Evolutionary conservation across 352 stramenopile genomes (phyloP), one percentile per base, ranked within the genome.

Genomic region (Nothophytophthora sp.): DNA sequence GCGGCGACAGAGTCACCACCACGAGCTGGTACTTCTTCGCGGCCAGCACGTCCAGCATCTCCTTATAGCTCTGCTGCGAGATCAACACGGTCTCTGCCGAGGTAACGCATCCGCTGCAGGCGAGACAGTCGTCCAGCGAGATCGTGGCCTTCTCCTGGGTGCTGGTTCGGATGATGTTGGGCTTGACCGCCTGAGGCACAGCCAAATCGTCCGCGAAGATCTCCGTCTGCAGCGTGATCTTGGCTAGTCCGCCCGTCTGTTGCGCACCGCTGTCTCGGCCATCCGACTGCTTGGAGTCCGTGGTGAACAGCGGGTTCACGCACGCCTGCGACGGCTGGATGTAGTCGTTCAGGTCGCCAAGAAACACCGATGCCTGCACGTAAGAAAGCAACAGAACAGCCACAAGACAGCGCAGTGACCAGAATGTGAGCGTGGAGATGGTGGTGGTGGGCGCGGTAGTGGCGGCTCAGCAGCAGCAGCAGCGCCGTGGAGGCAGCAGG

Each of bases 21-120:
- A 96, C 62, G 25, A 48, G 55, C 40, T 79, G 76, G 56, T 76
- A 81, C 35, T 46, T 64, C 39, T 72, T 74, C 19, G 64, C 49
- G 6, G 41, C 39, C 18, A 92, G 60, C 40, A 82, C 76, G 24
- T 81, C 67, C 12, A 98, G 66, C 57, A 96, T 78, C 46, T 97
- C 90, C 49, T 91, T 73, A 34, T 70, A 95, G 68, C 97, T 98
- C 63, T 98, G 93, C 60, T 98, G 88, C 40, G 96, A 96, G 67
- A 99, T 94, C 11, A 99, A 73, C n/a, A 99, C 95, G n/a, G 96
- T 96, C 78, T 99, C 96, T 2, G 96, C 95, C n/a, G 95, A 98
- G 45, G 96, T 99, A 40, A 99, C 94, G 63, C 96, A 99, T 45
- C 96, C 96, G 20, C 86, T 98, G 76, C 96, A 99, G 1, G 96